phyloP scores from a whole-genome alignment of 768 basidiomycete species.

The Lactifluus pinguis region DNA sequence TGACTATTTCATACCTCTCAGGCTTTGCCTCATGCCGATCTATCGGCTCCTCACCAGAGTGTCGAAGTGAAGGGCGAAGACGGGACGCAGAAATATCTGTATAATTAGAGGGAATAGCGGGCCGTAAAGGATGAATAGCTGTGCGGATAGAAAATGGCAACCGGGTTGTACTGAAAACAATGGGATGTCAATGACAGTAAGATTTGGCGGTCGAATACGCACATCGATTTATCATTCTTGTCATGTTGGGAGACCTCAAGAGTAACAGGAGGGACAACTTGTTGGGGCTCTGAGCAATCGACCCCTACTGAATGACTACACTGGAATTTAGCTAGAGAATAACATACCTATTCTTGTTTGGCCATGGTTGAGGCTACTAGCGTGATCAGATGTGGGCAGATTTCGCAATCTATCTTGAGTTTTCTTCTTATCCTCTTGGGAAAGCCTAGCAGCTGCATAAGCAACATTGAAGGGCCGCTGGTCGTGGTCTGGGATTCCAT shows the following conservation, averaged over 20 bases:
- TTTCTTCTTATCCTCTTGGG: slow-evolving; percentile 36
- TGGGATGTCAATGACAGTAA: neutral
- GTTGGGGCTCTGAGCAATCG: neutral
- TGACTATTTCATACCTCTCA: neutral
- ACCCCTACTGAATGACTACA: neutral
- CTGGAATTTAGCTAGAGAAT: neutral
- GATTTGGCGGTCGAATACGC: neutral
- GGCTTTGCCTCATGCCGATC: neutral
- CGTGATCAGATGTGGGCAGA: neutral
- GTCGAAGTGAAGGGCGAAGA: neutral
- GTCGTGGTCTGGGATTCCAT: slow-evolving; percentile 81
- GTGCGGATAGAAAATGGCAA: neutral
- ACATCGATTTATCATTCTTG: neutral
- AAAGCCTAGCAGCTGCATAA: slow-evolving; percentile 59
- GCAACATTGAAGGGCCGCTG: slow-evolving; percentile 80
- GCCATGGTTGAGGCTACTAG: neutral
- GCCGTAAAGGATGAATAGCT: neutral
- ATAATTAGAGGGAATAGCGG: neutral
- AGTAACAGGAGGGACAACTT: neutral
- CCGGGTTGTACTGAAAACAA: neutral
- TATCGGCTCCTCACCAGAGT: neutral
- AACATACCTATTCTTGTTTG: slow-evolving; percentile 4
- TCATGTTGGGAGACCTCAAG: slow-evolving; percentile 10
- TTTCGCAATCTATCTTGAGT: slow-evolving; percentile 4
- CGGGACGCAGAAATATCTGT: neutral